Evolutionary conservation across 257 asterid species (phyloP), one percentile per base, ranked within the genome.

Genomic region (Solanum appendiculatum): DNA sequence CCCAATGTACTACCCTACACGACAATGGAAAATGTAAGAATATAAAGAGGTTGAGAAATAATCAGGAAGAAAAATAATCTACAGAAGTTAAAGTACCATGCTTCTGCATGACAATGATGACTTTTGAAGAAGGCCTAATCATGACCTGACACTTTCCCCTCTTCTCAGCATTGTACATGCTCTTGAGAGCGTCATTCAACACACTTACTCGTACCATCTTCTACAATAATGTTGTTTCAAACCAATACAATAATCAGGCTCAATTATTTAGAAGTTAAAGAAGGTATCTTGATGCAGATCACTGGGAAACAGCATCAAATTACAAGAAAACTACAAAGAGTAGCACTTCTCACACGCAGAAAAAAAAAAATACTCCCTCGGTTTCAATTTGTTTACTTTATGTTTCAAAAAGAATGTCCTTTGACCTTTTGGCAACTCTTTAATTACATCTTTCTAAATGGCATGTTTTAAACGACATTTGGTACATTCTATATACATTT

Each of bases 21-120:
- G 31, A 3, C 2, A 25, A 37, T 40, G 7, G 6, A 7, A 86
- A 4, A n/a, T 25, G 27, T 15, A 33, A 42, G 27, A 63, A 86
- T 13, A 21, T 13, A 18, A n/a, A 39, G 44, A 51, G 51, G 15
- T 37, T 54, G 36, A 31, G 14, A 31, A 70, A 27, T 1, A 9
- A n/a, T 12, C 34, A 63, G 34, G 4, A 63, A 25, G 72, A 25
- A n/a, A n/a, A 25, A n/a, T 63, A 63, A 63, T 63, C 25, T 23
- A 69, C 7, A 14, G 27, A 82, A 6, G 31, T 31, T 14, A 63
- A 25, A n/a, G 63, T 40, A 90, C 92, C 91, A 44, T 90, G 91
- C 91, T 89, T 90, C 21, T 90, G 92, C 92, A 90, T 89, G 69
- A 90, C 90, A 27, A 87, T n/a, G n/a, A n/a, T n/a, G n/a, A n/a